Evolutionary conservation across 306 rosid genomes (phyloP).

Genomic region (Alnus glutinosa): DNA sequence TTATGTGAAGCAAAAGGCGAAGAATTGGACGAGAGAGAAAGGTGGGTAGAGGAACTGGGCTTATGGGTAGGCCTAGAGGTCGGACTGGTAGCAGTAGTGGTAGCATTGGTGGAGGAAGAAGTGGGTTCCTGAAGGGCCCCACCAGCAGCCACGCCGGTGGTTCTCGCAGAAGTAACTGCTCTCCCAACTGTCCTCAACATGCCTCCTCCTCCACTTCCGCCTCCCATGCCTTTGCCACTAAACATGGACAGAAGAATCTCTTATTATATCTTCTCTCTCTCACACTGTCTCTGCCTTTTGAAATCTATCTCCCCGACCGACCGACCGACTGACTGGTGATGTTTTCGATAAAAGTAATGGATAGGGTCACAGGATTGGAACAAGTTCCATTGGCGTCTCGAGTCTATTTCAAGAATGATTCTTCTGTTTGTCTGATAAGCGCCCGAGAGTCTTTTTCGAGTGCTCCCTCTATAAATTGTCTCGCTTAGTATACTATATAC

Average conservation of each 20-base stretch:
- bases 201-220: conserved; percentile 40
- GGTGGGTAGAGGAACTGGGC: conserved; percentile 20
- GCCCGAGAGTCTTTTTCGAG: background rate
- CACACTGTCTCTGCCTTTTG: background rate
- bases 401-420: background rate
- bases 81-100: conserved; percentile 7
- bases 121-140: conserved; percentile 32
- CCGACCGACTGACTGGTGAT: background rate
- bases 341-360: conserved; percentile 10
- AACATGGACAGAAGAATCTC: conserved; percentile 26
- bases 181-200: conserved; percentile 39
- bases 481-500: too few species aligned
- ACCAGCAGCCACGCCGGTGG: conserved; percentile 32
- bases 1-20: conserved; percentile 31
- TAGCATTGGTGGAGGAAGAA: conserved; percentile 17
- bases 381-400: background rate
- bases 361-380: background rate
- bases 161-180: conserved; percentile 29
- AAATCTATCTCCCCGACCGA: background rate
- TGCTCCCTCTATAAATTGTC: too few species aligned
- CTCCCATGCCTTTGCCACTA: conserved; percentile 51
- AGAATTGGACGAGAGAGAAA: conserved; percentile 32
- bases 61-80: conserved; percentile 35
- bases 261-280: background rate
- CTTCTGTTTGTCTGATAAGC: conserved; percentile 3